phyloP scores from a whole-genome alignment of 805 yeast species.

The Ogataea parapolymorpha region DNA sequence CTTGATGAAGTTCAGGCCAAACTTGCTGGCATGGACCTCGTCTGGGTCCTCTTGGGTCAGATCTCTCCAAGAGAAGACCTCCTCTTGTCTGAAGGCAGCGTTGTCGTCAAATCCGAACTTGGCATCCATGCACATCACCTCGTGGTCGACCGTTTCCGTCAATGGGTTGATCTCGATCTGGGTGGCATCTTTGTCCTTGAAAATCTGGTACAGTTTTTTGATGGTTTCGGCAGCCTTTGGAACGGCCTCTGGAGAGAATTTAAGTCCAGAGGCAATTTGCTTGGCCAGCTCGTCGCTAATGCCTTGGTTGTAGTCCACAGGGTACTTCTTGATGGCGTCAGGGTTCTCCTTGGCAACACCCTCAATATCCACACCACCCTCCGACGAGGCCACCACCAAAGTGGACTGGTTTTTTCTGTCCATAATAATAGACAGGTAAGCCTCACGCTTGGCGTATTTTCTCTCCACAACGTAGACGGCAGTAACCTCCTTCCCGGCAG shows the following conservation, averaged over 20 bases:
- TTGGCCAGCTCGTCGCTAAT: constrained; percentile 74
- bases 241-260: constrained; percentile 73
- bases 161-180: constrained; percentile 99
- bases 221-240: constrained; percentile 87
- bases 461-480: constrained; percentile 96
- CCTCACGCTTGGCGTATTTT: constrained; percentile 90
- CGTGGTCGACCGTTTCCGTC: constrained; percentile 85
- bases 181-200: constrained; percentile 89
- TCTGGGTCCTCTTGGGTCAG: constrained; percentile 96
- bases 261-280: constrained; percentile 74
- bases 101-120: constrained; percentile 97
- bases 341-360: constrained; percentile 95
- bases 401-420: constrained; percentile 91
- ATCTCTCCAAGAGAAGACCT: constrained; percentile 96
- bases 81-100: constrained; percentile 92
- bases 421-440: constrained; percentile 90
- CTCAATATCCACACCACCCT: constrained; percentile 99
- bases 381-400: constrained; percentile 90
- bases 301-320: constrained; percentile 73
- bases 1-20: constrained; percentile 93
- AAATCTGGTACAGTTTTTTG: constrained; percentile 83
- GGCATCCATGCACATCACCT: constrained; percentile 98
- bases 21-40: constrained; percentile 88
- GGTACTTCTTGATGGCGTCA: constrained; percentile 83
- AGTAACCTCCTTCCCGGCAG: constrained; percentile 93